Conservation (phyloP, 441 rosid genomes). For the Populus tomentosa region DNA sequence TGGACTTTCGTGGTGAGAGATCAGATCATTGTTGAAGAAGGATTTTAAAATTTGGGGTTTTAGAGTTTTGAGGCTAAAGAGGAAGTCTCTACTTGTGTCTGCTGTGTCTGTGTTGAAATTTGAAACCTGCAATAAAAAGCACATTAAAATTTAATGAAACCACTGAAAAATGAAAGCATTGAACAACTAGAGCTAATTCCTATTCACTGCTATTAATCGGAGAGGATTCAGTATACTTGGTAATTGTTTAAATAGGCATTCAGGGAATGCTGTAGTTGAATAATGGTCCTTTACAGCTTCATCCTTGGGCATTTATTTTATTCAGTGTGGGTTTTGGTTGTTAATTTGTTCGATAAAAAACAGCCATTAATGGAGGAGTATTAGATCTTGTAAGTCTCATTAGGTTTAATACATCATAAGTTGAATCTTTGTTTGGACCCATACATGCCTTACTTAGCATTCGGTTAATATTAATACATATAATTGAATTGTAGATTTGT, state of each 20-base stretch:
- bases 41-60: neutral
- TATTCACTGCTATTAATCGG: neutral
- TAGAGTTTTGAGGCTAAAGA: neutral
- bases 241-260: neutral
- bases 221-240: neutral
- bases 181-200: neutral
- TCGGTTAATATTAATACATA: neutral
- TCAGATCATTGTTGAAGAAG: neutral
- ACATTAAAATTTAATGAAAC: neutral
- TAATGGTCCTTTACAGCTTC: neutral
- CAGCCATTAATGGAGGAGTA: neutral
- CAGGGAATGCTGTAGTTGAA: neutral
- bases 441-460: neutral
- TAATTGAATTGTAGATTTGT: neutral
- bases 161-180: neutral
- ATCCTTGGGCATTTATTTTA: neutral
- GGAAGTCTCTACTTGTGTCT: neutral
- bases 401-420: neutral
- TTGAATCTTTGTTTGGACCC: neutral
- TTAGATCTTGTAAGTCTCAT: neutral
- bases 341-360: slow-evolving; percentile 5
- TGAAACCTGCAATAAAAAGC: neutral
- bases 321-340: neutral
- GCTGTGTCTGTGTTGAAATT: neutral
- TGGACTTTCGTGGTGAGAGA: slow-evolving; percentile 1